A percentile compares a stretch with the other conserved stretches of the same genome.
phyloP scores from a whole-genome alignment of 345 rosid species.

The Eucalyptus cloeziana region DNA sequence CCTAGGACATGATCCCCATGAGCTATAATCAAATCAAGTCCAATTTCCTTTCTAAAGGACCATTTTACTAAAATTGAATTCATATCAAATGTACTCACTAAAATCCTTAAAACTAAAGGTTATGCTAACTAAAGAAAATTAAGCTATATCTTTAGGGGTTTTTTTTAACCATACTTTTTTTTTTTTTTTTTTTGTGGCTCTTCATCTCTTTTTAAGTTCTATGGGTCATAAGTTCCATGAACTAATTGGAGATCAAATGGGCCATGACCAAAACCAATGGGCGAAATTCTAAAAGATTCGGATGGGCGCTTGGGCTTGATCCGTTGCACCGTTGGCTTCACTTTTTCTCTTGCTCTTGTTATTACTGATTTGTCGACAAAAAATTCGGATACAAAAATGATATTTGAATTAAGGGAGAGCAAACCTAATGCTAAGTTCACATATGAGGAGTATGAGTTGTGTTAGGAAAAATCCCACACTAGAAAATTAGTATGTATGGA shows the following conservation, averaged over 20 bases:
- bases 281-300: not conserved
- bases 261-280: not conserved
- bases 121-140: too few relatives aligned
- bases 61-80: too few relatives aligned
- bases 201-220: not conserved
- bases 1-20: too few relatives aligned
- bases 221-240: not conserved
- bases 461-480: not conserved
- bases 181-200: not conserved
- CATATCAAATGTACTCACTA: too few relatives aligned
- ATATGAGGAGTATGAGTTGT: not conserved
- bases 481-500: not conserved
- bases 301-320: not conserved
- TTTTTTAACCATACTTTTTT: too few relatives aligned
- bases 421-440: not conserved
- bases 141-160: too few relatives aligned
- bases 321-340: not conserved
- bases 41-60: too few relatives aligned
- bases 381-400: not conserved
- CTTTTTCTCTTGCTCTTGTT: not conserved
- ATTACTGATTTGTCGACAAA: not conserved
- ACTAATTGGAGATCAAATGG: not conserved
- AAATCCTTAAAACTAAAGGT: too few relatives aligned
- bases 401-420: not conserved
- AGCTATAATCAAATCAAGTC: too few relatives aligned